These are phyloP conservation scores for Trifolium fragiferum DNA, from an alignment of 306 rosid genomes.

Conservation along the genomic window DNA sequence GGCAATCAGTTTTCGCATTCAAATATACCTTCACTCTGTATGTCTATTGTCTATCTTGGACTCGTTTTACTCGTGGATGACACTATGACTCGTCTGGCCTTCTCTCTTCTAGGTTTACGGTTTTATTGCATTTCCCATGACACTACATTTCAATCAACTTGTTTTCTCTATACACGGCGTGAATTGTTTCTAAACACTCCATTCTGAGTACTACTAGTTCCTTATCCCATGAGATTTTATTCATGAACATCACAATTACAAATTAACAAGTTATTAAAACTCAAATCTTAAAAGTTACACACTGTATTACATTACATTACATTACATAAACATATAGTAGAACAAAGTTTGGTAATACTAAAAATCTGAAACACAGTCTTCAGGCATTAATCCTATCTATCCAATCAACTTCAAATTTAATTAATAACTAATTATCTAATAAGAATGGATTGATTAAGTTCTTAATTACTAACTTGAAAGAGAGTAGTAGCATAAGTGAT, in stretches of 20 bases:
- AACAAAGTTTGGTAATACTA: too few species aligned
- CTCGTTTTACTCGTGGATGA: background rate
- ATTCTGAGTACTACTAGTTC: background rate
- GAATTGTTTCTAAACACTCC: background rate
- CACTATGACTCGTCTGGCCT: background rate
- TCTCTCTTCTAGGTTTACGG: background rate
- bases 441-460: background rate
- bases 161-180: background rate
- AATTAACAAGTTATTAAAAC: too few species aligned
- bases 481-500: slow-evolving; percentile 92
- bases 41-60: background rate
- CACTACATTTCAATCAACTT: background rate
- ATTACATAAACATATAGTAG: too few species aligned
- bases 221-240: background rate
- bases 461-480: slow-evolving; percentile 54
- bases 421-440: too few species aligned
- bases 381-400: too few species aligned
- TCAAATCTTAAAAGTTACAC: too few species aligned
- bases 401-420: too few species aligned
- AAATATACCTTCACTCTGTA: background rate
- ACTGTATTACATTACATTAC: too few species aligned
- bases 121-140: background rate
- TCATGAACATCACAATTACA: background rate
- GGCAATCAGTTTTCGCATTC: background rate
- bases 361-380: too few species aligned